Base-by-base conservation (phyloP, 768 basidiomycete species). In the Termitomyces sp. region DNA sequence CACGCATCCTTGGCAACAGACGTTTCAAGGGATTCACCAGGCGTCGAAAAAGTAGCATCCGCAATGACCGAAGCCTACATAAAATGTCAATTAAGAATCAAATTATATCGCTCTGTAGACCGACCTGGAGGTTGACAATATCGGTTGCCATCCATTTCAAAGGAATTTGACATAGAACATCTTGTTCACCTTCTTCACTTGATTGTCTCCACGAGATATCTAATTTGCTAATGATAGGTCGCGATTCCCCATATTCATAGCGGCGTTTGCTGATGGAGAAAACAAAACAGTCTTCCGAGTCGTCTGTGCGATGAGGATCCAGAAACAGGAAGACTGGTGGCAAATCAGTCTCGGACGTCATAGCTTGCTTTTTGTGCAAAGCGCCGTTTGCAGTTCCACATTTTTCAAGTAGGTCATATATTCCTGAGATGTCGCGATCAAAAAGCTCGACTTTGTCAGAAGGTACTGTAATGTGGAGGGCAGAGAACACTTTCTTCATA, bases 381-480 rank as follows among this genome's bases (percentile, higher is more conserved):
- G 88, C 88, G 24, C 80, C 78, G 65, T 89, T 92, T 8, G 95
- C 92, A 2, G 91, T 92, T 7, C 94, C 93, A 55, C 95, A 98
- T 65, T 86, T 87, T 59, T 90, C 86, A 51, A 94, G 74, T 46
- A 94, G 83, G 24, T 72, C 70, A 65, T 97, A 98, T 1, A 72
- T 74, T 5, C 95, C 95, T 6, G 87, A 84, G 44, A 97, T 85
- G 64, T 91, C 83, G 45, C 87, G 84, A 67, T 96, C 94, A 30
- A 90, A 79, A 52, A 71, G 67, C 1, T 64, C 55, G 8, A 72
- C 64, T 26, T 78, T 74, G 32, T 78, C 75, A 9, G 68, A 62
- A 0, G 81, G 74, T 3, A 88, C 81, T n/a, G 75, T 70, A 35
- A 98, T 71, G 59, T 83, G 74, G 26, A 97, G 60, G 51, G 78